Base-by-base conservation (phyloP, 108 stramenopile species). In the Chaetoceros muelleri region DNA sequence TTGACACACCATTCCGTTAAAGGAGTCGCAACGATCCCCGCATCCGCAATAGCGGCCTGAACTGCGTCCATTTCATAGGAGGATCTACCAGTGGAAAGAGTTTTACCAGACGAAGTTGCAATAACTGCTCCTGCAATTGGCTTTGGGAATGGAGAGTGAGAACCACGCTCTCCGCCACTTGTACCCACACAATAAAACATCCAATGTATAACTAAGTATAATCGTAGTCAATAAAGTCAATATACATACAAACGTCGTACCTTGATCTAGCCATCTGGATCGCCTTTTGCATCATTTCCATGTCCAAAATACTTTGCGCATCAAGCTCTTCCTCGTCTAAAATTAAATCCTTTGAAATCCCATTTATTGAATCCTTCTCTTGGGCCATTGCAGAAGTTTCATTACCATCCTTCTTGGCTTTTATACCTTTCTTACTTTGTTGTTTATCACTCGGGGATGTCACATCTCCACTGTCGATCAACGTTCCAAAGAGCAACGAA, bases 1-100 rank as follows among this genome's bases (percentile, higher is more conserved):
- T 71, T 56, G 24, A 90, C 76, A 50, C 78, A 84, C 88, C 88
- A 90, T 50, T 85, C 88, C 10, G 70, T 53, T 10, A 86, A 57
- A 2, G 84, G 88, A 5, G 73, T 80, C 23, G 74, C 75, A 24
- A 61, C 58, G 16, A 90, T 56, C 0, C 84, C 84, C 21, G 88
- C 70, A 34, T 84, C 57, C 28, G 63, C 56, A 27, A 85, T 54
- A 8, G 70, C 82, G 47, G 65, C 76, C 45, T 69, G 73, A 16
- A 90, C 71, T 25, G 79, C 72, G 62, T 86, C 80, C 17, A 63
- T 61, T 0, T 52, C 61, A 57, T 81, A 84, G 25, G 69, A 63
- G 40, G 80, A 74, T 20, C 64, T 50, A 1, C 84, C 88, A 46
- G 64, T 50, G 0, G 80, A 84, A 16, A 90, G 53, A 21, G 85